phyloP scores from a whole-genome alignment of 306 rosid genomes.

The Canavalia gladiata region DNA sequence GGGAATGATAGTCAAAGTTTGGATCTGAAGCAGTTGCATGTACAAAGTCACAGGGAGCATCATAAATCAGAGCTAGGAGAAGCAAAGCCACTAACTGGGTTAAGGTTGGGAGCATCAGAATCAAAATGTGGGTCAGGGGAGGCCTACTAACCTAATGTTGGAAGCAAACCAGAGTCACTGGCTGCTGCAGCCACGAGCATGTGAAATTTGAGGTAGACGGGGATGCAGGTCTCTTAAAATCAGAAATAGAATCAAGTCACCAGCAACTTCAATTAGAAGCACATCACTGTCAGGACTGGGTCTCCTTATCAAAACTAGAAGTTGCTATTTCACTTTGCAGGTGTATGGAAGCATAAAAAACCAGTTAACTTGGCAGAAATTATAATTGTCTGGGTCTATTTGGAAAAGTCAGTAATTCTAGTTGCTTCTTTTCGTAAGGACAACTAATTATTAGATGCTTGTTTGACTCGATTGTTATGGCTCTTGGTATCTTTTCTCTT shows the following conservation, averaged over 20 bases:
- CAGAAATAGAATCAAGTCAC: slow-evolving; percentile 4
- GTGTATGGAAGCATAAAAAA: background rate
- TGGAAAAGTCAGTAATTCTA: background rate
- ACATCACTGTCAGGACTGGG: background rate
- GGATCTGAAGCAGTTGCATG: slow-evolving; percentile 4
- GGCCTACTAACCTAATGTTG: slow-evolving; percentile 27
- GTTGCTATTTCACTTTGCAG: background rate
- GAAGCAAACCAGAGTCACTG: slow-evolving; percentile 3
- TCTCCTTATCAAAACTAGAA: slow-evolving; percentile 3
- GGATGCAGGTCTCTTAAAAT: slow-evolving; percentile 34
- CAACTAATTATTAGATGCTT: background rate
- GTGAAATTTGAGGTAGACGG: slow-evolving; percentile 30
- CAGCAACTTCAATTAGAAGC: background rate
- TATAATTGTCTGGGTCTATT: background rate
- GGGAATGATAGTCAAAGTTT: slow-evolving; percentile 7
- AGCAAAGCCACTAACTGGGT: background rate
- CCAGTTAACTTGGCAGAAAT: background rate
- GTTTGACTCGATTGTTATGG: slow-evolving; percentile 11
- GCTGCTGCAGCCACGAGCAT: background rate
- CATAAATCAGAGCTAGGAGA: background rate
- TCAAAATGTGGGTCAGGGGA: background rate
- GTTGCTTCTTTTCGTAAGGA: background rate
- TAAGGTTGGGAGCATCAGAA: background rate
- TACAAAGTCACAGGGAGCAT: background rate
- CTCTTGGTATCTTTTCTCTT: slow-evolving; percentile 13